These are phyloP conservation scores for Cladophialophora chaetospira DNA, from an alignment of 2,329 filamentous ascomycete genomes.

Conservation along the genomic window DNA sequence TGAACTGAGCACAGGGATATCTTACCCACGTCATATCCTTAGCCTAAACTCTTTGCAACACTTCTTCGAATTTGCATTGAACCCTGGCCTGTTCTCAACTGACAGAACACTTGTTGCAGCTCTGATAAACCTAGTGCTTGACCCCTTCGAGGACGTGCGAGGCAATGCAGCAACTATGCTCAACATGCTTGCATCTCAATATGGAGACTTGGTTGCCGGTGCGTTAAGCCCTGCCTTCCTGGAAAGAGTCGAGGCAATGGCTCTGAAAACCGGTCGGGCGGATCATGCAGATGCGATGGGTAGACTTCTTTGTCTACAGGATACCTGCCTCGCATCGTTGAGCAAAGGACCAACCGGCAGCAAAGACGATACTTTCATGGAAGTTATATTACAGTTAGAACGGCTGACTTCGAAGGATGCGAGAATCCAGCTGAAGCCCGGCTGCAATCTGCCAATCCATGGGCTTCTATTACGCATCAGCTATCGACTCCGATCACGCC, in stretches of 20 bases:
- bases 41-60: constrained; percentile 70
- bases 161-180: constrained; percentile 54
- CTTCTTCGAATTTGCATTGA: constrained; percentile 41
- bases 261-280: constrained; percentile 74
- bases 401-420: not conserved
- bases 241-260: constrained; percentile 53
- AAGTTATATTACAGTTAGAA: constrained; percentile 1
- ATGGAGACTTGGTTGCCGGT: not conserved
- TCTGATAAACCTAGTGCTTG: constrained; percentile 76
- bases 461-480: constrained; percentile 24
- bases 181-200: constrained; percentile 18
- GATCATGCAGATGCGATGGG: constrained; percentile 93
- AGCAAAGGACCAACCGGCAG: not conserved
- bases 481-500: constrained; percentile 20
- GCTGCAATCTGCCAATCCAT: constrained; percentile 26
- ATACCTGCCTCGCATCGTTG: not conserved
- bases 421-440: constrained; percentile 11
- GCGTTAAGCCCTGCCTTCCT: constrained; percentile 50
- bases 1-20: constrained; percentile 77
- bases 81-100: constrained; percentile 23
- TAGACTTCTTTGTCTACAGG: constrained; percentile 18
- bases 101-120: constrained; percentile 50
- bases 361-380: not conserved
- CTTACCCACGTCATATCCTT: constrained; percentile 86
- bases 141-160: constrained; percentile 92